Conservation (phyloP, 2,329 filamentous ascomycete species). For the Colletotrichum nymphaeae region DNA sequence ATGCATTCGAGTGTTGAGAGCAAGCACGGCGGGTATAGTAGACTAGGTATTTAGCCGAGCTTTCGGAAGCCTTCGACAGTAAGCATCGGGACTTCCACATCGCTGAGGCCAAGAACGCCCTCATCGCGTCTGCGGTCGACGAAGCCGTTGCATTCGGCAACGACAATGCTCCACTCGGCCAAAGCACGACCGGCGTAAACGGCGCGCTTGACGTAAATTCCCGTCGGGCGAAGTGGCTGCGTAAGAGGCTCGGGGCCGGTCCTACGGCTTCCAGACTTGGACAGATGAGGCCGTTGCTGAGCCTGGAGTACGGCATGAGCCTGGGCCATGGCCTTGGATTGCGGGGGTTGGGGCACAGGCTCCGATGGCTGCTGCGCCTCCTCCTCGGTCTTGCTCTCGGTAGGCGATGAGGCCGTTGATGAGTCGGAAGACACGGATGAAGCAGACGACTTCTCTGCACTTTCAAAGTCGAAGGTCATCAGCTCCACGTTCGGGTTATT, state of each 20-base stretch:
- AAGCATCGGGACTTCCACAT: constrained; percentile 69
- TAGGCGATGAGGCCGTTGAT: constrained; percentile 23
- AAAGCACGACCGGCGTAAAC: constrained; percentile 79
- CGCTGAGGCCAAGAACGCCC: constrained; percentile 72
- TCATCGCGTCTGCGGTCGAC: constrained; percentile 81
- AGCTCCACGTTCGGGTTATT: constrained; percentile 24
- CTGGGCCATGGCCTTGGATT: constrained; percentile 38
- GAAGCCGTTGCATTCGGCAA: constrained; percentile 85
- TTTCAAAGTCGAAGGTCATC: constrained; percentile 29
- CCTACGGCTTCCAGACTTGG: constrained; percentile 35
- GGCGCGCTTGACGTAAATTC: constrained; percentile 56
- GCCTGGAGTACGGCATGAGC: not conserved
- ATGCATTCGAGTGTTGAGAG: not conserved
- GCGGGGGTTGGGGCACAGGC: constrained; percentile 34
- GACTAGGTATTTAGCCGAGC: constrained; percentile 16
- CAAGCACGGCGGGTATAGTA: not conserved
- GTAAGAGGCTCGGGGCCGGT: constrained; percentile 47
- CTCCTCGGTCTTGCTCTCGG: constrained; percentile 34
- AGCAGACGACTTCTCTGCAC: constrained; percentile 25
- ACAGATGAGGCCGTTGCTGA: constrained; percentile 34
- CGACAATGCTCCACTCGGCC: constrained; percentile 81
- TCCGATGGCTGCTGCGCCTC: constrained; percentile 40
- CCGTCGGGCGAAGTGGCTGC: constrained; percentile 58
- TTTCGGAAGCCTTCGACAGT: constrained; percentile 54
- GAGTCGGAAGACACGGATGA: constrained; percentile 27